A percentile compares a stretch with the other conserved stretches of the same genome.
Evolutionary conservation across 768 basidiomycete species (phyloP).

Genomic region (Termitomyces sp.): DNA sequence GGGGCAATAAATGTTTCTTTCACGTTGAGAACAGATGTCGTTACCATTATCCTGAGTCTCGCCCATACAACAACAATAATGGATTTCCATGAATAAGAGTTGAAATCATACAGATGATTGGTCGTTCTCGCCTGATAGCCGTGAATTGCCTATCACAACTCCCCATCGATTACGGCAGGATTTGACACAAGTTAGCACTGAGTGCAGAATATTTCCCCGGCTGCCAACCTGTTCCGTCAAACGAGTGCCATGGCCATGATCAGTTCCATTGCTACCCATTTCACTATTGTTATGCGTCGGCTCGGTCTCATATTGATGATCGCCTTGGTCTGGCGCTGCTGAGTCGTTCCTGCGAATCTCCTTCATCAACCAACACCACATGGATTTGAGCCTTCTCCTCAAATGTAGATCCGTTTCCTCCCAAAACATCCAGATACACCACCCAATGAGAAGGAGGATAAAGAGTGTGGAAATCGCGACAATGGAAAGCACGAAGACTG

Average conservation of each 20-base stretch:
- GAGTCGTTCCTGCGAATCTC: not conserved
- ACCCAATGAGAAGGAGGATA: not conserved
- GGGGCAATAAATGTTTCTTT: constrained; percentile 41
- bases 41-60: too few relatives aligned
- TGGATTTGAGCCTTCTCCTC: too few relatives aligned
- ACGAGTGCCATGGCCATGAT: not conserved
- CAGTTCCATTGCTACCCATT: too few relatives aligned
- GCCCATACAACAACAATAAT: too few relatives aligned
- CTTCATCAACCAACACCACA: not conserved
- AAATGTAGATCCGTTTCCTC: not conserved
- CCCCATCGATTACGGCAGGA: not conserved
- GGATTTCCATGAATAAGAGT: too few relatives aligned
- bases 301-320: not conserved
- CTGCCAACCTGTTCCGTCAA: too few relatives aligned
- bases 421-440: constrained; percentile 2
- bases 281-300: not conserved
- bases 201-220: not conserved
- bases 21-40: constrained; percentile 34
- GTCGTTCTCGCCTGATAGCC: not conserved
- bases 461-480: not conserved
- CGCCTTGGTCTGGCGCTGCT: not conserved
- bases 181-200: not conserved
- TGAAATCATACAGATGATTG: not conserved
- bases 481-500: not conserved
- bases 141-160: not conserved